These are phyloP conservation scores for Chlorella variabilis DNA, from an alignment of 163 green algal species.

Conservation along the genomic window DNA sequence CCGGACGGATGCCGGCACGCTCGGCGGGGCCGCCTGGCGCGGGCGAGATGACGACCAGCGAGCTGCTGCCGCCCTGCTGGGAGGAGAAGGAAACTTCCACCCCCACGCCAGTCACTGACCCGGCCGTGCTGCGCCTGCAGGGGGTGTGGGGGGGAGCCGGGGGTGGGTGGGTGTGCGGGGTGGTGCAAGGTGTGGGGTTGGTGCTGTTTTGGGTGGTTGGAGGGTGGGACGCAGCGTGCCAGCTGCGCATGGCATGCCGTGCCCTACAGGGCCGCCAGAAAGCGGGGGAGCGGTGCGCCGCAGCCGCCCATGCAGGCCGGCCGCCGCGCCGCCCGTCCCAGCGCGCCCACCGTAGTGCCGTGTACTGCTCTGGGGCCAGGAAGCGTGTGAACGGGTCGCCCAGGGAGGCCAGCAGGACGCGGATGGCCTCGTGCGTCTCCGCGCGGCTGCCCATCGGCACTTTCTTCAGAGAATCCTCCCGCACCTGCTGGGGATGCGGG, in stretches of 20 bases:
- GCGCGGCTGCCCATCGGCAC: slow-evolving; percentile 72
- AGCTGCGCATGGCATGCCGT: background rate
- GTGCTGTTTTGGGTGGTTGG: too few relatives aligned
- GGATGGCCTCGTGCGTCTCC: slow-evolving; percentile 88
- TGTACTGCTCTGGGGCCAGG: slow-evolving; percentile 80
- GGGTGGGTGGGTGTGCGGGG: too few relatives aligned
- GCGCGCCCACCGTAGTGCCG: slow-evolving; percentile 57
- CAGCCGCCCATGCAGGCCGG: too few relatives aligned
- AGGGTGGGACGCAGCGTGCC: too few relatives aligned
- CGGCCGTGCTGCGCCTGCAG: slow-evolving; percentile 51
- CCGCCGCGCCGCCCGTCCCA: too few relatives aligned
- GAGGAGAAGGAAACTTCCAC: slow-evolving; percentile 73
- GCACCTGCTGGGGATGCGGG: slow-evolving; percentile 48
- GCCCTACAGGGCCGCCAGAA: slow-evolving; percentile 12
- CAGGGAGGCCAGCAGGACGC: slow-evolving; percentile 81
- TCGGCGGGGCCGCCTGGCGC: slow-evolving; percentile 83
- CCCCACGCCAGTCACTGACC: slow-evolving; percentile 74
- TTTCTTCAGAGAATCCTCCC: slow-evolving; percentile 80
- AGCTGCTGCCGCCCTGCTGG: background rate
- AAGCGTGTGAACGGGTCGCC: slow-evolving; percentile 97
- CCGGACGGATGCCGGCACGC: slow-evolving; percentile 78
- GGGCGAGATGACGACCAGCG: slow-evolving; percentile 65
- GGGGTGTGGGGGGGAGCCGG: too few relatives aligned
- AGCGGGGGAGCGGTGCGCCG: too few relatives aligned
- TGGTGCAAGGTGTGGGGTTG: background rate